Conservation (phyloP, 352 stramenopile genomes). For the Phytophthora foliorum region DNA sequence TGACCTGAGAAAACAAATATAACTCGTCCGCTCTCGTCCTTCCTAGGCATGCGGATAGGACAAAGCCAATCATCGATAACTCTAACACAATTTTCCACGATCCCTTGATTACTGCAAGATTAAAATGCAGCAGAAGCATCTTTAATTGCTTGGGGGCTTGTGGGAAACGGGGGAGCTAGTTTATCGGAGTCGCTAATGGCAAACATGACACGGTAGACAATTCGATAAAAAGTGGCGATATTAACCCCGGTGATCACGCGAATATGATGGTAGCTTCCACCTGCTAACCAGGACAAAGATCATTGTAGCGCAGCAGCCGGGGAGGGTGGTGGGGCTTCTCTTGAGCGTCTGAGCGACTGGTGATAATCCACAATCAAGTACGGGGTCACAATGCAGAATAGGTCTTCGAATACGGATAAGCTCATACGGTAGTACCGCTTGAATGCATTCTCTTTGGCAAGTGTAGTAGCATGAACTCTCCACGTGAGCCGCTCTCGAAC, state of each 20-base stretch:
- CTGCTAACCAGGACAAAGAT: conserved; percentile 12
- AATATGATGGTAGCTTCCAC: conserved; percentile 26
- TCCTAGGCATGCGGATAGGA: conserved; percentile 7
- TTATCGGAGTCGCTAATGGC: conserved; percentile 9
- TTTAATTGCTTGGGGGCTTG: neutral
- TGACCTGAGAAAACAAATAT: conserved; percentile 19
- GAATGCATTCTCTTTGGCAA: neutral
- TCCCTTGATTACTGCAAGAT: neutral
- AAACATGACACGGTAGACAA: conserved; percentile 6
- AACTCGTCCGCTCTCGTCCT: conserved; percentile 5
- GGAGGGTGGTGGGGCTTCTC: no score
- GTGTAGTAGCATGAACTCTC: neutral
- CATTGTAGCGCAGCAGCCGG: conserved; percentile 7
- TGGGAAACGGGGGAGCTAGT: conserved; percentile 7
- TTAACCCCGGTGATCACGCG: conserved; percentile 10
- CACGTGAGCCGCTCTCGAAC: neutral
- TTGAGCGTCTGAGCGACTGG: neutral
- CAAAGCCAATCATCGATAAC: conserved; percentile 26
- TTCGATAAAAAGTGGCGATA: conserved; percentile 3
- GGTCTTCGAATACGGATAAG: neutral
- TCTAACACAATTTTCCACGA: conserved; percentile 12
- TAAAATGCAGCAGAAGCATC: conserved; percentile 5
- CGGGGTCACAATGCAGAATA: neutral
- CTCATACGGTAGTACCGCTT: conserved; percentile 1
- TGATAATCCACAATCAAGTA: neutral